Conservation (phyloP, 352 stramenopile genomes). For the Phytophthora kernoviae region DNA sequence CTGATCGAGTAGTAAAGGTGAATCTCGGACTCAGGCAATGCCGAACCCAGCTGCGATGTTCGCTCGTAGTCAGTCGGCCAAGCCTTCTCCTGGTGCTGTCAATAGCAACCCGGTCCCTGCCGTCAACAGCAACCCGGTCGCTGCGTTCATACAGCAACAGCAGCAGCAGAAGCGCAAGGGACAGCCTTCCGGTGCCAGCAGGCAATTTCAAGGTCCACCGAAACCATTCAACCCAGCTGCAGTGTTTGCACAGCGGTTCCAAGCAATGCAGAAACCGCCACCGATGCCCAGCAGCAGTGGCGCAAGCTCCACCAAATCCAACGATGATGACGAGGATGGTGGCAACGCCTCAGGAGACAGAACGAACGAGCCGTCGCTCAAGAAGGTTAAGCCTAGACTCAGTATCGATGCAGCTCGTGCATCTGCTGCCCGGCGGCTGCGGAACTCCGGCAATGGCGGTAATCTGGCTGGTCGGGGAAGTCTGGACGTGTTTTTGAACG, state of each 20-base stretch:
- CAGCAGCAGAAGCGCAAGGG: conserved; percentile 41
- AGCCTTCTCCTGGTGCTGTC: conserved; percentile 12
- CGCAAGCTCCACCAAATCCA: conserved; percentile 38
- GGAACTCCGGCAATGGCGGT: conserved; percentile 56
- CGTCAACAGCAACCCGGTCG: conserved; percentile 44
- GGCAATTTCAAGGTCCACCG: conserved; percentile 15
- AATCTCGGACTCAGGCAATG: conserved; percentile 21
- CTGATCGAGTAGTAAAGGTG: conserved; percentile 14
- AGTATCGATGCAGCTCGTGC: conserved; percentile 80
- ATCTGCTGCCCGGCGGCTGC: conserved; percentile 68
- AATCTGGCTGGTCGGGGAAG: conserved; percentile 61
- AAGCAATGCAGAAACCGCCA: conserved; percentile 43
- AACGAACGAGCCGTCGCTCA: conserved; percentile 63
- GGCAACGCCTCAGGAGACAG: conserved; percentile 35
- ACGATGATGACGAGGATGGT: conserved; percentile 45
- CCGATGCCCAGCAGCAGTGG: conserved; percentile 38
- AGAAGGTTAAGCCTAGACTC: conserved; percentile 75
- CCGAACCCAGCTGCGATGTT: conserved; percentile 69
- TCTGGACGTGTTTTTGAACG: conserved; percentile 80
- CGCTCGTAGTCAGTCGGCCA: conserved; percentile 47
- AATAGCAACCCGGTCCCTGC: conserved; percentile 40
- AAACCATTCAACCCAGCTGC: conserved; percentile 56
- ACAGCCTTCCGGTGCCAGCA: conserved; percentile 12
- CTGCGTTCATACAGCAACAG: conserved; percentile 63
- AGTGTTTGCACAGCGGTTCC: conserved; percentile 62